A percentile compares a stretch with the other conserved stretches of the same genome.
These are phyloP conservation scores for Podospora didyma DNA, from an alignment of 495 filamentous ascomycete species.

Conservation along the genomic window DNA sequence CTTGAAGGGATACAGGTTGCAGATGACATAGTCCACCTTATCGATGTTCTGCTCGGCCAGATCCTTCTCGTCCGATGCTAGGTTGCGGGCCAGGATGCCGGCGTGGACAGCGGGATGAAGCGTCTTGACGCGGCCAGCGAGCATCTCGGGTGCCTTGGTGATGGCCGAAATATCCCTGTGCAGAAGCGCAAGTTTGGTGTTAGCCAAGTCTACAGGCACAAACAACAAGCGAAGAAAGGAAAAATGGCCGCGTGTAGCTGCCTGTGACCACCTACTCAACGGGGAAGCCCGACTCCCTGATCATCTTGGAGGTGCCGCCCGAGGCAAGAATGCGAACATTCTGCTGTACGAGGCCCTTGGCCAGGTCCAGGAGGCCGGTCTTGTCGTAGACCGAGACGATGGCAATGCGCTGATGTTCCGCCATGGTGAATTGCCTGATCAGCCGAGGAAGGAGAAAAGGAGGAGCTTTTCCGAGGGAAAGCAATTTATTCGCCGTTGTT, in stretches of 20 bases:
- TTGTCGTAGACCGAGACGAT: conserved; percentile 99
- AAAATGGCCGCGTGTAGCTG: too few species aligned
- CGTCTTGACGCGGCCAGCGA: conserved; percentile 93
- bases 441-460: not conserved
- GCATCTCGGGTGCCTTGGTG: conserved; percentile 98
- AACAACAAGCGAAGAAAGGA: not conserved
- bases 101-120: conserved; percentile 94
- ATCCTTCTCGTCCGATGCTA: conserved; percentile 91
- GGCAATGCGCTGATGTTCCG: conserved; percentile 52
- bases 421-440: conserved; percentile 26
- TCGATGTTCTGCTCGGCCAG: conserved; percentile 93
- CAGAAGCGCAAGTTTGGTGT: not conserved
- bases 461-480: not conserved
- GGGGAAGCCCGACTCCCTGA: conserved; percentile 88
- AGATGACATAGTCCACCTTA: conserved; percentile 97
- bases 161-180: conserved; percentile 90
- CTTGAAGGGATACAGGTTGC: conserved; percentile 98
- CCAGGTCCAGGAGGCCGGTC: conserved; percentile 91
- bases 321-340: conserved; percentile 91
- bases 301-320: conserved; percentile 90
- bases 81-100: conserved; percentile 85
- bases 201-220: not conserved
- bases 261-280: conserved; percentile 65
- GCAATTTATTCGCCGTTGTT: not conserved
- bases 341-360: conserved; percentile 86